Base-by-base conservation (phyloP, 495 filamentous ascomycete species). In the Podospora conica region DNA sequence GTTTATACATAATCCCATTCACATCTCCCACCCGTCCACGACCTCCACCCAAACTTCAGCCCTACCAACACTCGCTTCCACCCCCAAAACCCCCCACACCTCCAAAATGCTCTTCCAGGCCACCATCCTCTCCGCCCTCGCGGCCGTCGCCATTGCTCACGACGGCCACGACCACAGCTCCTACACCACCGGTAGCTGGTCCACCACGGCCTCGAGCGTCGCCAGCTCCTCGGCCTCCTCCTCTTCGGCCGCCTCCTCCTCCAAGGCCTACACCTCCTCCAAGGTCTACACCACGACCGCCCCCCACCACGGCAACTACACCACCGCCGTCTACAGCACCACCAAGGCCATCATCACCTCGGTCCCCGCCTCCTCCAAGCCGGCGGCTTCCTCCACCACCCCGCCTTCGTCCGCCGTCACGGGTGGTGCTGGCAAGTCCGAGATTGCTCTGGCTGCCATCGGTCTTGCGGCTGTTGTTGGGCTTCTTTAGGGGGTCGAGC, bases 321-420 rank as follows among this genome's bases (percentile, higher is more conserved):
- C 65, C 86, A 85, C 65, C 74, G 76, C 28, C 83, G 84, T 4
- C 74, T 76, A 69, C 86, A 83, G 80, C 25, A 31, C 62, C 23
- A 28, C 53, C 23, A 61, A 55, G 40, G 24, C 62, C 12, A 24
- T 29, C n/a, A 57, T 59, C 27, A 56, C 65, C 53, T 57, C 65
- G 18, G 22, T 11, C 15, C 21, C 61, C 9, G 40, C 10, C 11
- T 23, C 63, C 55, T 59, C 63, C 27, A 59, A 53, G 31, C 28
- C 58, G 7, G 28, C 25, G 6, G 18, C 21, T 3, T 59, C 64
- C 12, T 22, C 31, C 22, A 54, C 64, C 22, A 15, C 55, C 9
- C n/a, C 62, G 24, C 53, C 62, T 10, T 9, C 53, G 15, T 53
- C 57, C 15, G 10, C 62, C 20, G 29, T 22, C 12, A 57, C 62